Base-by-base conservation (phyloP, 768 basidiomycete genomes). In the Coprinopsis sp. region DNA sequence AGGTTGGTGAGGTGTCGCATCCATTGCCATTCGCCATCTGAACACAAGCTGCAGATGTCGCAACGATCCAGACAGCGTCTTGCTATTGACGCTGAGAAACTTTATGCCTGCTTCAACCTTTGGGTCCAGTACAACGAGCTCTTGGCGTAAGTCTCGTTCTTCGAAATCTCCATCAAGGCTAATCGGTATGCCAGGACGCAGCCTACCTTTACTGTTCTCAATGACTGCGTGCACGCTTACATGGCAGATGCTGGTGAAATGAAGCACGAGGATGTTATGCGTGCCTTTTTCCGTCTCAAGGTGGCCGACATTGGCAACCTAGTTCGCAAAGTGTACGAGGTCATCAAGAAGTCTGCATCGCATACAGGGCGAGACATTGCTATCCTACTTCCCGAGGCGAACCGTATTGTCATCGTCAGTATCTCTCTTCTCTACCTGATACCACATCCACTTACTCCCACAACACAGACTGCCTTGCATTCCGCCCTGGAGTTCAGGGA, bases 51-150 rank as follows among this genome's bases (percentile, higher is more conserved):
- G 23, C 37, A 94, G 91, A 83, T 95, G 63, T 85, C 92, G 6
- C 90, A 90, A 68, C 64, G 73, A 30, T 81, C 82, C 49, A 79
- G 91, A 16, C 82, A 92, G 55, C 72, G 73, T 22, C 69, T 97
- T 14, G 84, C 82, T 29, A 78, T 74, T 16, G 87, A 96, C 58
- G 91, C 90, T 1, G 94, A 96, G 64, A 91, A 89, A 56, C 71
- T 95, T 14, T 84, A 84, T 51, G 87, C 90, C 2, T 82, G 79
- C 4, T 79, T 84, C 50, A 83, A 87, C 31, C 68, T 96, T 19
- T 96, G 94, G 94, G 49, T 77, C n/a, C 68, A 69, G 53, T 77
- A 89, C 58, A 87, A 87, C 52, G 79, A 83, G 33, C 68, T 78
- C 23, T 68, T 89, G 23, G 69, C 73, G 86, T 86, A 57, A 44